Conservation (phyloP, 2,329 filamentous ascomycete genomes). For the Blumeriella jaapii region DNA sequence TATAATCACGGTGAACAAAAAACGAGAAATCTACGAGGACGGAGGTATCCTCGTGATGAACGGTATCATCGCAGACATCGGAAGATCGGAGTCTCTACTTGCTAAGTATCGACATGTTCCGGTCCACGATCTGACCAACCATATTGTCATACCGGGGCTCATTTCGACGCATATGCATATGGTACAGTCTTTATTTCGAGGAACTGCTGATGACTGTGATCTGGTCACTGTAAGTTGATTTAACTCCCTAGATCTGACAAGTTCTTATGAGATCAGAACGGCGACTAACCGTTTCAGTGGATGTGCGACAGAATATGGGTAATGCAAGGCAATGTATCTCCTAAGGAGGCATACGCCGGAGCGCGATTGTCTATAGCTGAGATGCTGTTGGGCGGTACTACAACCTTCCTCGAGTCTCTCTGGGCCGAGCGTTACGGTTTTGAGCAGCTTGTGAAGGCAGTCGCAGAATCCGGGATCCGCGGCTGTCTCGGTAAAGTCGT, state of each 20-base stretch:
- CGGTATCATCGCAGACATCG: constrained; percentile 6
- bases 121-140: neutral
- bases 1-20: constrained; percentile 4
- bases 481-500: constrained; percentile 11
- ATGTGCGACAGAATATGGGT: constrained; percentile 11
- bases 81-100: neutral
- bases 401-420: constrained; percentile 7
- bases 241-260: neutral
- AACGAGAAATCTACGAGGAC: constrained; percentile 26
- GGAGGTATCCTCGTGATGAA: constrained; percentile 5
- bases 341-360: constrained; percentile 7
- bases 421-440: constrained; percentile 7
- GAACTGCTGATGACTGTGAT: constrained; percentile 8
- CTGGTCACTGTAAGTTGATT: constrained; percentile 1
- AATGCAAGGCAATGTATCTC: constrained; percentile 5
- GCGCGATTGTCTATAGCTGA: constrained; percentile 8
- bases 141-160: constrained; percentile 5
- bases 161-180: constrained; percentile 7
- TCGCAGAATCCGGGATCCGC: constrained; percentile 8
- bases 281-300: too few species aligned
- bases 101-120: constrained; percentile 1
- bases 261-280: too few species aligned
- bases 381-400: constrained; percentile 9
- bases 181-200: constrained; percentile 5
- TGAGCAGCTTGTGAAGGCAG: constrained; percentile 3